Percentiles rank a stretch among this genome's conserved stretches.
phyloP scores from a whole-genome alignment of 2,329 filamentous ascomycete species.

The Exophiala aquamarina region DNA sequence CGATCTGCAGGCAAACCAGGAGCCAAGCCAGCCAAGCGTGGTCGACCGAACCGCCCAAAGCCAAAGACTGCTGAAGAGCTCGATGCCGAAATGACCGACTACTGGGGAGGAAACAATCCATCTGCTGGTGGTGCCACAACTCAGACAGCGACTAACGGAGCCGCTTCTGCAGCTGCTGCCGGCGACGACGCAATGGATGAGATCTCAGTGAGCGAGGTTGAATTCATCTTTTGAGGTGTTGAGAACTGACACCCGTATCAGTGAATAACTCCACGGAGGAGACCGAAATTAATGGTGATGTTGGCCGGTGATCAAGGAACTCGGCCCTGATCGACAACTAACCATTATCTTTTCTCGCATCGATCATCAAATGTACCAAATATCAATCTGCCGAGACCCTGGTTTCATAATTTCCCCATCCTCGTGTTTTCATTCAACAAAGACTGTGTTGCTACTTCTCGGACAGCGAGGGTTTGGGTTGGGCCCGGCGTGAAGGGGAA shows the following conservation, averaged over 20 bases:
- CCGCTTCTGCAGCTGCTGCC: conserved; percentile 47
- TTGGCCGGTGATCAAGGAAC: too few species aligned
- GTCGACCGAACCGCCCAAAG: conserved; percentile 65
- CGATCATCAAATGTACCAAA: conserved; percentile 8
- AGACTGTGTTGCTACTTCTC: conserved; percentile 19
- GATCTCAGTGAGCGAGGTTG: conserved; percentile 47
- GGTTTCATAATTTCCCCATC: not conserved
- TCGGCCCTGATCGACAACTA: not conserved
- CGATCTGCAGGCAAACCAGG: conserved; percentile 60
- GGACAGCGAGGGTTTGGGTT: not conserved
- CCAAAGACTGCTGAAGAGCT: conserved; percentile 92
- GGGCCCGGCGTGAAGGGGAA: too few species aligned
- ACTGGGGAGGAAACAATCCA: conserved; percentile 63
- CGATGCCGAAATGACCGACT: conserved; percentile 96
- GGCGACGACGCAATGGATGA: conserved; percentile 58
- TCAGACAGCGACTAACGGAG: conserved; percentile 47
- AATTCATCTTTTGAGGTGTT: conserved; percentile 19
- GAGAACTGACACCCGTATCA: conserved; percentile 27
- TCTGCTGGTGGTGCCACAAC: conserved; percentile 44
- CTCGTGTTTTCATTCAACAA: conserved; percentile 15
- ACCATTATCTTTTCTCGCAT: conserved; percentile 12
- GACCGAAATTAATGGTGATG: too few species aligned
- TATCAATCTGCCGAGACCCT: not conserved
- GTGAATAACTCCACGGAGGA: conserved; percentile 8
- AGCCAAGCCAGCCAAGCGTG: conserved; percentile 74